Conservation (phyloP, 352 stramenopile species). For the Pilasporangium apinafurcum region DNA sequence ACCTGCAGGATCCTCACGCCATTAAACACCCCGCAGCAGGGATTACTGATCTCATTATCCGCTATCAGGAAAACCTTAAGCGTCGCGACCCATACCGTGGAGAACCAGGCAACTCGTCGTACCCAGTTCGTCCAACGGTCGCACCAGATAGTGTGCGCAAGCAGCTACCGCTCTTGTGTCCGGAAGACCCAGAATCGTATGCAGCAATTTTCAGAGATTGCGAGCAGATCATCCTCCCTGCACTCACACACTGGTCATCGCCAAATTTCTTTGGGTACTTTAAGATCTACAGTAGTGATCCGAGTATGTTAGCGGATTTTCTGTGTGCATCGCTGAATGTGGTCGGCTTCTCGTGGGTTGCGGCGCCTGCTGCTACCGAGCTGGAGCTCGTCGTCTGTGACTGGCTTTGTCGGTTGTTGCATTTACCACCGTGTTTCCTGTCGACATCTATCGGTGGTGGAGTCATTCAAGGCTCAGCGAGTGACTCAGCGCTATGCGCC, state of each 20-base stretch:
- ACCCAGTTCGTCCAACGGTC: conserved; percentile 31
- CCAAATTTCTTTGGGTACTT: conserved; percentile 69
- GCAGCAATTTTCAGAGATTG: conserved; percentile 53
- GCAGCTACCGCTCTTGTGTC: conserved; percentile 30
- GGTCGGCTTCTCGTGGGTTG: conserved; percentile 62
- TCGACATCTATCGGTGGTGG: conserved; percentile 44
- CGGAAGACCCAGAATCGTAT: conserved; percentile 49
- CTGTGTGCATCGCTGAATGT: conserved; percentile 47
- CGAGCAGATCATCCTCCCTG: conserved; percentile 53
- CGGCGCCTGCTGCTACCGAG: conserved; percentile 50
- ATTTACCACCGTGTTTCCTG: conserved; percentile 47
- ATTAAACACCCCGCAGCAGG: conserved; percentile 33
- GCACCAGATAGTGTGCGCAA: conserved; percentile 36
- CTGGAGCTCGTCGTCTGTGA: conserved; percentile 66
- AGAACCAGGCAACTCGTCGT: conserved; percentile 17
- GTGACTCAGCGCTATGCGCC: conserved; percentile 46
- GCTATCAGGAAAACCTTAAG: conserved; percentile 55
- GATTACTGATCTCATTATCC: conserved; percentile 48
- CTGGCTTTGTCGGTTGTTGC: conserved; percentile 55
- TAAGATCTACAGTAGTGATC: conserved; percentile 38
- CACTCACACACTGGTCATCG: conserved; percentile 62
- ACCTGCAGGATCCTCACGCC: conserved; percentile 31
- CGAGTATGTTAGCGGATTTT: conserved; percentile 47
- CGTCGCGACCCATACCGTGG: conserved; percentile 19
- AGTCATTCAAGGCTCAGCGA: conserved; percentile 63